phyloP scores from a whole-genome alignment of 257 asterid genomes.

The Jacaranda mimosifolia region DNA sequence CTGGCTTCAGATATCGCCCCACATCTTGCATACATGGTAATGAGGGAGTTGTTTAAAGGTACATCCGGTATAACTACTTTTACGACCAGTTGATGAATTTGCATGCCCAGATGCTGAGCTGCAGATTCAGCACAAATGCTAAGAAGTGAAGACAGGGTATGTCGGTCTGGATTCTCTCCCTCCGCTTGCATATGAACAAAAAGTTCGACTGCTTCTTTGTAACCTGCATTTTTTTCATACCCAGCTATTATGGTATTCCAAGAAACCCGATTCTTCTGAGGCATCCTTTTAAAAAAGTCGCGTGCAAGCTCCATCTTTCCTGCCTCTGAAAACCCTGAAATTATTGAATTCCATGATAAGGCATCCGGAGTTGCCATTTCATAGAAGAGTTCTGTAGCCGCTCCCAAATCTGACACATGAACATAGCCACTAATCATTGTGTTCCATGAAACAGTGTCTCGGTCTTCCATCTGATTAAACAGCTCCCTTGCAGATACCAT shows the following conservation, averaged over 20 bases:
- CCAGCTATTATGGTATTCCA: conserved; percentile 93
- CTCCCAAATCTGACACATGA: conserved; percentile 60
- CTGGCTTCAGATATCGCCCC: conserved; percentile 84
- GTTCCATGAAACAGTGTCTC: conserved; percentile 79
- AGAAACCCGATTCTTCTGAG: conserved; percentile 64
- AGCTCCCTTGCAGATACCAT: conserved; percentile 67
- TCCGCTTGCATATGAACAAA: conserved; percentile 70
- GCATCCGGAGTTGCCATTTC: conserved; percentile 69
- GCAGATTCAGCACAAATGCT: conserved; percentile 80
- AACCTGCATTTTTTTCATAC: conserved; percentile 63
- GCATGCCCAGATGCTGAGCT: conserved; percentile 69
- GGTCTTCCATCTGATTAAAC: conserved; percentile 67
- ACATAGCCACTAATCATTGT: conserved; percentile 78
- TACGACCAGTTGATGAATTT: conserved; percentile 72
- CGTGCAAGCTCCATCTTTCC: conserved; percentile 69
- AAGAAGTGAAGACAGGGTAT: conserved; percentile 83
- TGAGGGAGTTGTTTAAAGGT: conserved; percentile 78
- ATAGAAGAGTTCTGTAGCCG: conserved; percentile 67
- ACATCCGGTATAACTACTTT: conserved; percentile 71
- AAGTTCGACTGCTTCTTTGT: conserved; percentile 61
- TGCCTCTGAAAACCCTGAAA: conserved; percentile 68
- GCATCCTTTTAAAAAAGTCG: conserved; percentile 66
- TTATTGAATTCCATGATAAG: conserved; percentile 79
- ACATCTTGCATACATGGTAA: conserved; percentile 87
- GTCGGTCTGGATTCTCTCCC: conserved; percentile 79